A percentile compares a stretch with the other conserved stretches of the same genome.
Evolutionary conservation across 2,329 filamentous ascomycete genomes (phyloP).

Genomic region (Fusarium pininemorale): DNA sequence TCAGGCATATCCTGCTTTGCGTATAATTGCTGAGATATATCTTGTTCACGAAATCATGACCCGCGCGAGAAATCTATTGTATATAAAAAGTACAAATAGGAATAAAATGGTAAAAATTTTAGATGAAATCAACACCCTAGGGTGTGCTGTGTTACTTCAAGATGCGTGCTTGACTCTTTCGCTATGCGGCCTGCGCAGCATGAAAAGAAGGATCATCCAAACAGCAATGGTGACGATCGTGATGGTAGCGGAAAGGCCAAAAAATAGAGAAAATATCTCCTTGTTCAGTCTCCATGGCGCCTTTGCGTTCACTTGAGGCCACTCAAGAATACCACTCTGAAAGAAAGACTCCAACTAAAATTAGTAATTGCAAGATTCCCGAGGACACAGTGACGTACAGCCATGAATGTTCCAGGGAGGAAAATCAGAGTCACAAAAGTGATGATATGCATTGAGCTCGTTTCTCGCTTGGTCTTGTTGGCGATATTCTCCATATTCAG

Average conservation of each 20-base stretch:
- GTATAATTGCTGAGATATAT: neutral
- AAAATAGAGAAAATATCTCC: slow-evolving; percentile 5
- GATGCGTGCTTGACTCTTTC: neutral
- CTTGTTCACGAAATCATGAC: neutral
- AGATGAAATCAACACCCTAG: neutral
- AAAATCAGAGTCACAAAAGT: slow-evolving; percentile 29
- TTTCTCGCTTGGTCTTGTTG: slow-evolving; percentile 27
- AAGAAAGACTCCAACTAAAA: slow-evolving; percentile 11
- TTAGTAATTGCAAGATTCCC: neutral
- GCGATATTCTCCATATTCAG: slow-evolving; percentile 30
- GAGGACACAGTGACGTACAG: neutral
- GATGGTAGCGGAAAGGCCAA: neutral
- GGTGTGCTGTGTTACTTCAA: neutral
- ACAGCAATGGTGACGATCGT: neutral
- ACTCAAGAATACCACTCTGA: slow-evolving; percentile 29
- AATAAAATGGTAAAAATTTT: neutral
- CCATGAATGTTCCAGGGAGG: slow-evolving; percentile 28
- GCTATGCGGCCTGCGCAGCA: neutral
- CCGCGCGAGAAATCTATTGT: neutral
- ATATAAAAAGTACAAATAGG: neutral
- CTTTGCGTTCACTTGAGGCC: neutral
- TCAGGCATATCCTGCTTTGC: neutral
- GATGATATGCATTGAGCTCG: slow-evolving; percentile 30
- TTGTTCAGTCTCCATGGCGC: neutral
- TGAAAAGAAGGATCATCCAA: slow-evolving; percentile 2